These are phyloP conservation scores for Cytospora paraplurivora DNA, from an alignment of 2,329 filamentous ascomycete genomes.

Conservation along the genomic window DNA sequence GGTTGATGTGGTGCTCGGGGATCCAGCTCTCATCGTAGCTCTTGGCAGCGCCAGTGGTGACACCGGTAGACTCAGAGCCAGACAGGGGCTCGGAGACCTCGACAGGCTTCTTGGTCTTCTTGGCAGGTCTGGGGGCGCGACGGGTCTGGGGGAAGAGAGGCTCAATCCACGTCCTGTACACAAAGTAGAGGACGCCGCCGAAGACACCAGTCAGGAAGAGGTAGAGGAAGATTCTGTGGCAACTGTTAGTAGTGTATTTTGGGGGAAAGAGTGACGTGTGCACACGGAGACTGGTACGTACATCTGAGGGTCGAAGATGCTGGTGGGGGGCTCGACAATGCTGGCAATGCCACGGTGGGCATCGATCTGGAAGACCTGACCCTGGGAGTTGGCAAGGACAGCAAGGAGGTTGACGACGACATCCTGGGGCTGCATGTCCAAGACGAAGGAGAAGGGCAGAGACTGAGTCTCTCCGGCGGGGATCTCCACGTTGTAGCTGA, in stretches of 20 bases:
- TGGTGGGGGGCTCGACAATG: conserved; percentile 87
- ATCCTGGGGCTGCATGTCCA: conserved; percentile 92
- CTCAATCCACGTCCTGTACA: conserved; percentile 98
- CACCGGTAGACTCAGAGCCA: conserved; percentile 70
- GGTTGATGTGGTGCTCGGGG: conserved; percentile 83
- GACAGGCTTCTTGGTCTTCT: conserved; percentile 69
- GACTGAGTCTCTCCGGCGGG: conserved; percentile 75
- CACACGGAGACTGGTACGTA: conserved; percentile 51
- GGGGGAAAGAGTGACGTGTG: background rate
- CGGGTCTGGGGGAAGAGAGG: conserved; percentile 92
- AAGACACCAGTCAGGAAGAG: conserved; percentile 81
- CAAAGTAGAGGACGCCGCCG: conserved; percentile 83
- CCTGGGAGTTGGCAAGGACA: conserved; percentile 68
- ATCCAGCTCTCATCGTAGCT: conserved; percentile 94
- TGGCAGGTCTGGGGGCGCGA: conserved; percentile 57
- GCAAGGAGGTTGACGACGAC: conserved; percentile 76
- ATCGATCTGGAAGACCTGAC: conserved; percentile 72
- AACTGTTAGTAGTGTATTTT: background rate
- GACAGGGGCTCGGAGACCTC: conserved; percentile 62
- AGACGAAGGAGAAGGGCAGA: conserved; percentile 80
- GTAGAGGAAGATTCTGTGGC: conserved; percentile 89
- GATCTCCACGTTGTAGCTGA: conserved; percentile 73
- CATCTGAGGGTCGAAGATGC: conserved; percentile 95
- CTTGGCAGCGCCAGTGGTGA: conserved; percentile 68
- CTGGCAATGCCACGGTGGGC: conserved; percentile 82